A percentile compares a stretch with the other conserved stretches of the same genome.
Conservation (phyloP, 73 alveolate genomes). For the Tetrahymena borealis region DNA sequence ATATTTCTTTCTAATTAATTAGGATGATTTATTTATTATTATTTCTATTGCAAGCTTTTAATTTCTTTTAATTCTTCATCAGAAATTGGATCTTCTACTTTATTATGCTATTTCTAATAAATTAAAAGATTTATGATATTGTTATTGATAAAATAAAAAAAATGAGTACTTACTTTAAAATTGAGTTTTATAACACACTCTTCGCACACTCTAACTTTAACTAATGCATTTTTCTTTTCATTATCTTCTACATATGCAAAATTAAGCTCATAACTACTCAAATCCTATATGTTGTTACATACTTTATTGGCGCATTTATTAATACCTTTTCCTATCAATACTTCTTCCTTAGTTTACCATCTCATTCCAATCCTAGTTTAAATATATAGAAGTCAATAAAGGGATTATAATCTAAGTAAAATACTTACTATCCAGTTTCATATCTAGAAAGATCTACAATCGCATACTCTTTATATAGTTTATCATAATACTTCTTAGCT, state of each 20-base stretch:
- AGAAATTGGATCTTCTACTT: conserved; percentile 7
- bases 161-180: conserved; percentile 22
- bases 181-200: conserved; percentile 46
- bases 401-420: too few species aligned
- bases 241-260: conserved; percentile 29
- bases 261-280: conserved; percentile 43
- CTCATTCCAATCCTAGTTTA: conserved; percentile 54
- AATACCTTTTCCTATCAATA: conserved; percentile 47
- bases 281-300: conserved; percentile 11
- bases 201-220: conserved; percentile 46
- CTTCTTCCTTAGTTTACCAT: conserved; percentile 57
- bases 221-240: conserved; percentile 34
- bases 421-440: conserved; percentile 53
- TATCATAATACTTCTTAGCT: conserved; percentile 33
- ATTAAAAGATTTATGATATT: not conserved
- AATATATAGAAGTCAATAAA: too few species aligned
- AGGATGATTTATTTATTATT: too few species aligned
- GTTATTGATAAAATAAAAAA: not conserved
- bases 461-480: conserved; percentile 51
- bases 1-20: too few species aligned
- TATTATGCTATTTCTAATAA: conserved; percentile 7
- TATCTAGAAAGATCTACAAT: conserved; percentile 45
- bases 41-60: too few species aligned
- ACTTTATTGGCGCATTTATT: conserved; percentile 48
- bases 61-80: too few species aligned